Base-by-base conservation (phyloP, 73 alveolate species). In the Paramecium bursaria region DNA sequence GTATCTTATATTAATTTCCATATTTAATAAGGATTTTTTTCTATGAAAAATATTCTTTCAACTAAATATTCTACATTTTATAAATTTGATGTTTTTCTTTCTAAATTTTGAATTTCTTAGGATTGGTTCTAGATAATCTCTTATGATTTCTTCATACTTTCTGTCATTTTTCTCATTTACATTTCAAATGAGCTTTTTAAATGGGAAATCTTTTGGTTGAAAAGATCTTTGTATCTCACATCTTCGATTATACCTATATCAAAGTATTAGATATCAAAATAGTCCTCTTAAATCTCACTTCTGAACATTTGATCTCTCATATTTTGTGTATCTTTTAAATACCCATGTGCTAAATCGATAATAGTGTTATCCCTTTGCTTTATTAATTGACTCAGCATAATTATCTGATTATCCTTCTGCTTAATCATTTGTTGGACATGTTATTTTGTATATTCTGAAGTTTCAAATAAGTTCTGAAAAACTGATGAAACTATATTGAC, bases 321-420 rank as follows among this genome's bases (percentile, higher is more conserved):
- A 54, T 79, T 61, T 42, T 79, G 14, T 26, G 54, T 19, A 44
- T 79, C 89, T 42, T 79, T 79, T 1, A 79, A 26, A 55, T 79
- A 79, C 14, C 89, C 89, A 53, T 47, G 51, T 0, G 89, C 76
- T 44, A 79, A 79, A 21, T 53, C 89, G n/a, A n/a, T 27, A 53
- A 22, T 4, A 79, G 73, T 22, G 61, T 79, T n/a, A 39, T 25
- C 17, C 54, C 89, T 55, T 73, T 79, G 3, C 31, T 27, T 23
- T 79, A 10, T n/a, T n/a, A n/a, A n/a, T n/a, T n/a, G n/a, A n/a
- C n/a, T n/a, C n/a, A n/a, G n/a, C n/a, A n/a, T n/a, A n/a, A n/a
- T n/a, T n/a, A n/a, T n/a, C n/a, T n/a, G n/a, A n/a, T n/a, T n/a
- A n/a, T n/a, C n/a, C n/a, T n/a, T n/a, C n/a, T n/a, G n/a, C n/a